These are phyloP conservation scores for Ascomycota sp. DNA, from an alignment of 2,329 filamentous ascomycete genomes.

Conservation along the genomic window DNA sequence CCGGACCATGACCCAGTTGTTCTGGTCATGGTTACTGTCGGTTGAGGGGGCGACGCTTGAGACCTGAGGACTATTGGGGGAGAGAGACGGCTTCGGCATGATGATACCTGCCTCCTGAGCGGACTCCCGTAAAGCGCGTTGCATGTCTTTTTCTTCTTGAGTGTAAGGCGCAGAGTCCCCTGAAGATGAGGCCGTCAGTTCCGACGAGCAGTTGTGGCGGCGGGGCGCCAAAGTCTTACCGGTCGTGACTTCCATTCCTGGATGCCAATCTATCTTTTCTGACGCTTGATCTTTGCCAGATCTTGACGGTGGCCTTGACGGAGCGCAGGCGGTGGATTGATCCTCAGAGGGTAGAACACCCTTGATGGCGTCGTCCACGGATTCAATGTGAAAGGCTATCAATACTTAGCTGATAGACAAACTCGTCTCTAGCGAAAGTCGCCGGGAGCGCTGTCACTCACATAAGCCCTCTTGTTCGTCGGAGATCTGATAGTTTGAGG, in stretches of 20 bases:
- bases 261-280: constrained; percentile 25
- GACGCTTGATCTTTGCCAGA: constrained; percentile 36
- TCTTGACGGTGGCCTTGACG: constrained; percentile 42
- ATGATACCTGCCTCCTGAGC: constrained; percentile 27
- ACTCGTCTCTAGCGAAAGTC: neutral
- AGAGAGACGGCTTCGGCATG: constrained; percentile 26
- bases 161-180: constrained; percentile 15
- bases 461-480: constrained; percentile 20
- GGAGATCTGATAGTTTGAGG: too few relatives aligned
- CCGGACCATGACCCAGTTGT: constrained; percentile 39
- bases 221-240: constrained; percentile 12
- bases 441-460: constrained; percentile 16
- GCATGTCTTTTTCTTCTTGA: constrained; percentile 34
- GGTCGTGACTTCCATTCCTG: constrained; percentile 17
- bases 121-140: constrained; percentile 35
- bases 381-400: constrained; percentile 36
- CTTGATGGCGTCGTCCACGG: constrained; percentile 22
- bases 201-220: neutral
- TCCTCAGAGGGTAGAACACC: constrained; percentile 20
- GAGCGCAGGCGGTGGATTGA: constrained; percentile 22
- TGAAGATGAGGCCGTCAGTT: constrained; percentile 5
- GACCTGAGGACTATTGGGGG: constrained; percentile 16
- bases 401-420: too few relatives aligned
- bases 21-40: constrained; percentile 31
- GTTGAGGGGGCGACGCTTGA: constrained; percentile 39